phyloP scores from a whole-genome alignment of 805 yeast species.

The Kuraishia capsulata region DNA sequence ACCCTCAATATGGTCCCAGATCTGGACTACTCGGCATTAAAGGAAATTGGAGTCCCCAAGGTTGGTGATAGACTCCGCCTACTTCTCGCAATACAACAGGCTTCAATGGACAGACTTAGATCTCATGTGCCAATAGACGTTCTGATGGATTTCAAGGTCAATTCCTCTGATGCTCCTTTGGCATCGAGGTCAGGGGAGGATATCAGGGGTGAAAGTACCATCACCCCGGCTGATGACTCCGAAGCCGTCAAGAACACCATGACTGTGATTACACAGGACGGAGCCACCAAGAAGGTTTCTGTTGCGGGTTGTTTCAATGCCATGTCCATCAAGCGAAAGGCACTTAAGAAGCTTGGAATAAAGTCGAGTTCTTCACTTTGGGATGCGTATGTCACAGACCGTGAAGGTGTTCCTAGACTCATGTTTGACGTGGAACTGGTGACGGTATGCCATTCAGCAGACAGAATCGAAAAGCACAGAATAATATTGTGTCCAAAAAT shows the following conservation, averaged over 20 bases:
- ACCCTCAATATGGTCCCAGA: constrained; percentile 48
- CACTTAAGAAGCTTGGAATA: constrained; percentile 49
- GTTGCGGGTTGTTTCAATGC: constrained; percentile 78
- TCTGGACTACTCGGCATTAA: constrained; percentile 54
- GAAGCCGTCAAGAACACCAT: constrained; percentile 24
- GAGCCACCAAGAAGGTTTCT: constrained; percentile 57
- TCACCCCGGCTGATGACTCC: constrained; percentile 4
- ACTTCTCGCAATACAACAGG: constrained; percentile 43
- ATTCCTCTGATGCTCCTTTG: background rate
- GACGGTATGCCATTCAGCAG: constrained; percentile 71
- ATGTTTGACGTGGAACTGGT: constrained; percentile 75
- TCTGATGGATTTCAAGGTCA: constrained; percentile 11
- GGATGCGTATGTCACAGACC: constrained; percentile 52
- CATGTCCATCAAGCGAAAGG: constrained; percentile 62
- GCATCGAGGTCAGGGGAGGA: background rate
- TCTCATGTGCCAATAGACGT: constrained; percentile 10
- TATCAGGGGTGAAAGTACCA: background rate
- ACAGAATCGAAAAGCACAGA: constrained; percentile 60
- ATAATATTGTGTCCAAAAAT: constrained; percentile 56
- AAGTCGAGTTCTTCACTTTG: constrained; percentile 35
- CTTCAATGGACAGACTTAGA: constrained; percentile 26
- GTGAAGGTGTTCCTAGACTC: constrained; percentile 29
- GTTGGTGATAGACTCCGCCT: constrained; percentile 79
- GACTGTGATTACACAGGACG: constrained; percentile 69
- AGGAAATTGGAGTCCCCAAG: constrained; percentile 63